A percentile compares a stretch with the other conserved stretches of the same genome.
Conservation (phyloP, 306 rosid genomes). For the Corylus americana region DNA sequence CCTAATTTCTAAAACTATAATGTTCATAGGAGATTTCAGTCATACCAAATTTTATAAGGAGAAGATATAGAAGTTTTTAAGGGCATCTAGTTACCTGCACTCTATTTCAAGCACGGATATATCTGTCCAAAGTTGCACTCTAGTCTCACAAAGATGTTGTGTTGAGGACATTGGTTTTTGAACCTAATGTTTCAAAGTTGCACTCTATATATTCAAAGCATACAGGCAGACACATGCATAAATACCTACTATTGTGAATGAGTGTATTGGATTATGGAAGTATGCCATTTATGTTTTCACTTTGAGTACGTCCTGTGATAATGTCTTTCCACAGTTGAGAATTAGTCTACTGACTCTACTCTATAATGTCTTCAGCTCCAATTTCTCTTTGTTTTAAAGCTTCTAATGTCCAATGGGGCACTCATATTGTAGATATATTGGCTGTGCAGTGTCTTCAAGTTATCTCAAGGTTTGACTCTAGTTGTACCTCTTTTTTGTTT, state of each 20-base stretch:
- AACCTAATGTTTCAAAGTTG: background rate
- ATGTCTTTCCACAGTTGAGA: background rate
- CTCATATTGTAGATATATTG: background rate
- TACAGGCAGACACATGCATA: too few species aligned
- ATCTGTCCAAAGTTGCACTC: background rate
- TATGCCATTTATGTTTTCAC: background rate
- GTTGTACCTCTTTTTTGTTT: background rate
- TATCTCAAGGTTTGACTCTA: background rate
- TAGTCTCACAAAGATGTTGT: background rate
- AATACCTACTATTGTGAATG: too few species aligned
- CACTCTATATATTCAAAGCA: too few species aligned
- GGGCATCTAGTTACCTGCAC: background rate
- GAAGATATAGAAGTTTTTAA: background rate
- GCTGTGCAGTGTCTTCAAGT: background rate
- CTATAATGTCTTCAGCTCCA: background rate
- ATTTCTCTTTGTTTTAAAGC: background rate
- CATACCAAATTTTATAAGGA: background rate
- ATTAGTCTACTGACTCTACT: background rate
- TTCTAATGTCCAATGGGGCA: background rate
- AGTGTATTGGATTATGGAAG: too few species aligned
- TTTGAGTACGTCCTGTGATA: background rate
- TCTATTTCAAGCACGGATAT: background rate
- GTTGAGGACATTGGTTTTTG: background rate
- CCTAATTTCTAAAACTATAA: background rate
- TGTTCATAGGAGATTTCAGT: background rate